A percentile compares a stretch with the other conserved stretches of the same genome.
phyloP scores from a whole-genome alignment of 202 grass and related monocot species.

The Hordeum pubiflorum region DNA sequence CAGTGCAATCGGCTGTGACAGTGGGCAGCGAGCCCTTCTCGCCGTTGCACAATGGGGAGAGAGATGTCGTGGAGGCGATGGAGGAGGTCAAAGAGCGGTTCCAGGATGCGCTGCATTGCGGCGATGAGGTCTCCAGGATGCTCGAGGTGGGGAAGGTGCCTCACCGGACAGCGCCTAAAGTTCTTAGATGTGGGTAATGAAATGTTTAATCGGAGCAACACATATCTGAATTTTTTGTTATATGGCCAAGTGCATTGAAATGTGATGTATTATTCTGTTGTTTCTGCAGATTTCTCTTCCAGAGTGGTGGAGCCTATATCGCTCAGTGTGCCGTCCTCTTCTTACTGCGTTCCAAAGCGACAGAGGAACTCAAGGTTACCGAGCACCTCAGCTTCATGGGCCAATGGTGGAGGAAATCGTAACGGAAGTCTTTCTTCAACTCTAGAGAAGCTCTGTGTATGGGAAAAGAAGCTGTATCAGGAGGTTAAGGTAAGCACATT shows the following conservation, averaged over 20 bases:
- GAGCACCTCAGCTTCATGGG: constrained; percentile 3
- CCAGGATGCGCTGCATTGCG: constrained; percentile 31
- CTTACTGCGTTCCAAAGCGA: constrained; percentile 42
- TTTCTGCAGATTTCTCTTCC: constrained; percentile 57
- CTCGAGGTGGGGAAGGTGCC: constrained; percentile 76
- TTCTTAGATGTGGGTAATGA: constrained; percentile 75
- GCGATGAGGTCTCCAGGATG: constrained; percentile 46
- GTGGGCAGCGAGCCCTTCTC: constrained; percentile 30
- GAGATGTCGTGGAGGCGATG: constrained; percentile 52
- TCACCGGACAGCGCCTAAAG: constrained; percentile 23
- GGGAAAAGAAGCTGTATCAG: constrained; percentile 87
- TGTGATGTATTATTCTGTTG: constrained; percentile 26
- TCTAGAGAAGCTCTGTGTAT: constrained; percentile 77
- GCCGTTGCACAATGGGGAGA: constrained; percentile 23
- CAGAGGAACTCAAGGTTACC: constrained; percentile 35
- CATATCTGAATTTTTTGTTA: background rate
- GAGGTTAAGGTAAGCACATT: constrained; percentile 65
- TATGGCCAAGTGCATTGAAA: background rate
- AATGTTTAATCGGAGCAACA: constrained; percentile 25
- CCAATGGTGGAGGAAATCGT: background rate
- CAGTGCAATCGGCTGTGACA: background rate
- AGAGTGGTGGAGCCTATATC: constrained; percentile 40
- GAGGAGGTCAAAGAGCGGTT: constrained; percentile 58
- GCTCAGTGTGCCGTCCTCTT: constrained; percentile 30
- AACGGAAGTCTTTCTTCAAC: constrained; percentile 49